Percentiles rank a stretch among this genome's conserved stretches.
These are phyloP conservation scores for Hypoxylon rubiginosum DNA, from an alignment of 2,329 filamentous ascomycete species.

Conservation along the genomic window DNA sequence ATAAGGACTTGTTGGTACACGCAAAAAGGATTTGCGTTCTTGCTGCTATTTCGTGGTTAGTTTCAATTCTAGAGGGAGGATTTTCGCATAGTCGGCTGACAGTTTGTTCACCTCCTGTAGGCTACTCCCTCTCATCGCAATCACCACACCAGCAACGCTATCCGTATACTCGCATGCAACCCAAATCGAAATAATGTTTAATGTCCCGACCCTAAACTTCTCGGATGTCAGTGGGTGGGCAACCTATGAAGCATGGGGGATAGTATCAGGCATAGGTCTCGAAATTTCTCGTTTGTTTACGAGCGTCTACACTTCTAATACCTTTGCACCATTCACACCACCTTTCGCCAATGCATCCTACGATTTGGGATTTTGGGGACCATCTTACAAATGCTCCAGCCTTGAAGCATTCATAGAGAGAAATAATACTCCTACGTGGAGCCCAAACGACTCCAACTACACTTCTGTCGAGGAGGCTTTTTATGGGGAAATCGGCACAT, in stretches of 20 bases:
- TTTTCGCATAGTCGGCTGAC: neutral
- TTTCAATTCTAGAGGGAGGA: neutral
- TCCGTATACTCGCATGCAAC: constrained; percentile 7
- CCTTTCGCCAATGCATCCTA: constrained; percentile 23
- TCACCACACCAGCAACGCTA: constrained; percentile 12
- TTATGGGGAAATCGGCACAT: constrained; percentile 9
- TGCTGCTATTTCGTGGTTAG: constrained; percentile 20
- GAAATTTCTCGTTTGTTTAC: constrained; percentile 26
- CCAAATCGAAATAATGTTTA: constrained; percentile 1
- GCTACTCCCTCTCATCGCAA: constrained; percentile 15
- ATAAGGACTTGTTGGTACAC: constrained; percentile 8
- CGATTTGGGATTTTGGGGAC: constrained; percentile 17
- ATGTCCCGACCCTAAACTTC: constrained; percentile 16
- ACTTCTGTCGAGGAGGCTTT: constrained; percentile 19
- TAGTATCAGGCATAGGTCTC: constrained; percentile 9
- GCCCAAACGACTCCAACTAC: constrained; percentile 5
- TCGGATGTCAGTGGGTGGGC: constrained; percentile 15
- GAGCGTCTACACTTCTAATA: constrained; percentile 21
- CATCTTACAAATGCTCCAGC: constrained; percentile 25
- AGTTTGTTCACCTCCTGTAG: neutral
- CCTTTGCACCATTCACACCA: constrained; percentile 14
- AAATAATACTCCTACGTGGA: constrained; percentile 19
- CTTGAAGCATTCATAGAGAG: constrained; percentile 17
- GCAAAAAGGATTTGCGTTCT: constrained; percentile 15
- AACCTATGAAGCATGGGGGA: constrained; percentile 14